Base-by-base conservation (phyloP, 352 stramenopile species). In the Phytophthora fragariae region DNA sequence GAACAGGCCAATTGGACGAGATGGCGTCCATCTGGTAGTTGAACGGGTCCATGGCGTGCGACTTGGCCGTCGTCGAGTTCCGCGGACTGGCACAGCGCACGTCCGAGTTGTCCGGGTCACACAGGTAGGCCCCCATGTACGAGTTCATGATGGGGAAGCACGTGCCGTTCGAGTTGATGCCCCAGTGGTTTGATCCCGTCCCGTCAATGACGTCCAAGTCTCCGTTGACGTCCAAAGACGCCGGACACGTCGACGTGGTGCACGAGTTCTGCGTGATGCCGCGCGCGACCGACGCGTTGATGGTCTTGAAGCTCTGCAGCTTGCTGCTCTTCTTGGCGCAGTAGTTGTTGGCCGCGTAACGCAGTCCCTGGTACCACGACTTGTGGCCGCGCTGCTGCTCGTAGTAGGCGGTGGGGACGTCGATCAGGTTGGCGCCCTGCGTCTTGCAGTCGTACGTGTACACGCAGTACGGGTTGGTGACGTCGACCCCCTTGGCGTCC, bases 1-100 rank as follows among this genome's bases (percentile, higher is more conserved):
- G 88, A 4, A 98, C 65, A 10, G 90, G 83, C 73, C 92, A 92
- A 62, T 97, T 95, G 19, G 88, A 76, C 88, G 47, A 96, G 17
- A 83, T 75, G 10, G 77, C 77, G 50, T 83, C 77, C 77, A 83
- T 81, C 14, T 84, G 70, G n/a, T 92, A 84, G 63, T 84, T 84
- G 19, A 83, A 82, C 5, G 74, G 35, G 17, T 69, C 67, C 76
- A 84, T 93, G 15, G 72, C 88, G 55, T 56, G 86, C 58, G 75
- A 96, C 52, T 71, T 72, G 5, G 76, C 49, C 0, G 73, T 81
- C 0, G 54, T 60, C 17, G 67, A 62, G 47, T 82, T 81, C 15
- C 92, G 68, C 83, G 78, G 67, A 89, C 86, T 71, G 4, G 66
- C 12, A 47, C 82, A 89, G 3, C 62, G 72, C 0, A 3, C 14